phyloP scores from a whole-genome alignment of 140 eudicot genomes.

The Bidens hawaiensis region DNA sequence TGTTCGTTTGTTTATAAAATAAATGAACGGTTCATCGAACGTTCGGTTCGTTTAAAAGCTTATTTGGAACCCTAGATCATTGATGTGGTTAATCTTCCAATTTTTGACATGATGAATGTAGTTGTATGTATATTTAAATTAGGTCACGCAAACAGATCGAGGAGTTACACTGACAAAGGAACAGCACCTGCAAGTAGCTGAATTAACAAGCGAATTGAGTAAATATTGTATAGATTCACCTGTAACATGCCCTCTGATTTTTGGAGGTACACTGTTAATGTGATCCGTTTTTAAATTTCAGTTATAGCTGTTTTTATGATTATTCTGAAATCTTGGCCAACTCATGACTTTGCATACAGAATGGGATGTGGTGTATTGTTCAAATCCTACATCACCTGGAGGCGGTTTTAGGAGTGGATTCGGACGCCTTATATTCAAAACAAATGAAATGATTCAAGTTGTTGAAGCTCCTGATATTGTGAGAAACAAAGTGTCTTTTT shows the following conservation, averaged over 20 bases:
- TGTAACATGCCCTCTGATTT: conserved; percentile 81
- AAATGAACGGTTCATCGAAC: too few species aligned
- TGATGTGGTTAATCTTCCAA: not conserved
- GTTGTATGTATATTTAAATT: conserved; percentile 27
- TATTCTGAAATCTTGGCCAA: not conserved
- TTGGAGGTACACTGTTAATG: conserved; percentile 59
- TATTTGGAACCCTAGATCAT: not conserved
- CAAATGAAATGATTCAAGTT: conserved; percentile 90
- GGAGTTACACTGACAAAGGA: conserved; percentile 71
- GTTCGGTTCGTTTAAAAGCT: too few species aligned
- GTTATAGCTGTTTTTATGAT: not conserved
- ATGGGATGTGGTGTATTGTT: conserved; percentile 96
- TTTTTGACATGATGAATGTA: conserved; percentile 23
- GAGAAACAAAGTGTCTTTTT: conserved; percentile 71
- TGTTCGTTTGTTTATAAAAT: too few species aligned
- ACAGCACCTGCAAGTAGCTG: conserved; percentile 75
- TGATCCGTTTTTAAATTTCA: not conserved
- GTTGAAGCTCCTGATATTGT: conserved; percentile 87
- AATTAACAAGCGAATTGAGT: conserved; percentile 58
- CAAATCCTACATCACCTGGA: conserved; percentile 94
- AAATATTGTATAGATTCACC: conserved; percentile 79
- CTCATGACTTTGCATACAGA: conserved; percentile 35
- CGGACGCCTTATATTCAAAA: conserved; percentile 80
- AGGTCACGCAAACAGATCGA: conserved; percentile 85
- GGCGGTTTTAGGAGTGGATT: conserved; percentile 87